These are phyloP conservation scores for Lactarius hatsudake DNA, from an alignment of 768 basidiomycete genomes.

Conservation along the genomic window DNA sequence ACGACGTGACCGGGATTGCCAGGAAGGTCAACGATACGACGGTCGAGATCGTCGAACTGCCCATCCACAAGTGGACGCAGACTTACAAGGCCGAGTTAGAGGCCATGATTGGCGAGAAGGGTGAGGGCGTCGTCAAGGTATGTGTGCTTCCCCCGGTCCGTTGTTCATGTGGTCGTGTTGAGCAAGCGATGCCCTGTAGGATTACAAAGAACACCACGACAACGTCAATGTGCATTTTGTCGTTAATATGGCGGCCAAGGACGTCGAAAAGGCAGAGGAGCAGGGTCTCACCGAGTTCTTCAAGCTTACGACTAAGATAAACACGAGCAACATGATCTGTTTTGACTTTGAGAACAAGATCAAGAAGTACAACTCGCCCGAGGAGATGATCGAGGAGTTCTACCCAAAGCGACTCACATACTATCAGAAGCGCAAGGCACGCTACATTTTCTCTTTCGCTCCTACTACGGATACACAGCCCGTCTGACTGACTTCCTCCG, in stretches of 20 bases:
- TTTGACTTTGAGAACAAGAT: constrained; percentile 97
- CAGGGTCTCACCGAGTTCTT: constrained; percentile 91
- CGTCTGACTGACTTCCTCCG: not conserved
- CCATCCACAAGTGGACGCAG: constrained; percentile 94
- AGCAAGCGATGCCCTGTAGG: constrained; percentile 46
- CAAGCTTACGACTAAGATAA: constrained; percentile 81
- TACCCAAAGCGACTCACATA: constrained; percentile 83
- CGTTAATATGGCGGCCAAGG: constrained; percentile 73
- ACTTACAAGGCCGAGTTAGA: constrained; percentile 91
- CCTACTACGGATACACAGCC: not conserved
- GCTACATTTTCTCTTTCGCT: constrained; percentile 13
- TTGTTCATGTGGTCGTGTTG: not conserved
- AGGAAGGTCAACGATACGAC: constrained; percentile 83
- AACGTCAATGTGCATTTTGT: constrained; percentile 89
- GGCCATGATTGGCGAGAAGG: constrained; percentile 83
- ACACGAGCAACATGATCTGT: constrained; percentile 96
- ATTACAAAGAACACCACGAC: constrained; percentile 96
- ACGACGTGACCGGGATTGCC: constrained; percentile 71
- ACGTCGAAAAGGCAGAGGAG: constrained; percentile 81
- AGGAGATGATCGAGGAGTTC: constrained; percentile 92
- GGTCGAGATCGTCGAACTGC: constrained; percentile 91
- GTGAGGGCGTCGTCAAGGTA: constrained; percentile 79
- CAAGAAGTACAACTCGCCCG: constrained; percentile 85
- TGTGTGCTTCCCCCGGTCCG: not conserved
- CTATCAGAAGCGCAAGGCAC: constrained; percentile 95